Evolutionary conservation across 2,329 filamentous ascomycete species (phyloP).

Genomic region (Didymella pinodella): DNA sequence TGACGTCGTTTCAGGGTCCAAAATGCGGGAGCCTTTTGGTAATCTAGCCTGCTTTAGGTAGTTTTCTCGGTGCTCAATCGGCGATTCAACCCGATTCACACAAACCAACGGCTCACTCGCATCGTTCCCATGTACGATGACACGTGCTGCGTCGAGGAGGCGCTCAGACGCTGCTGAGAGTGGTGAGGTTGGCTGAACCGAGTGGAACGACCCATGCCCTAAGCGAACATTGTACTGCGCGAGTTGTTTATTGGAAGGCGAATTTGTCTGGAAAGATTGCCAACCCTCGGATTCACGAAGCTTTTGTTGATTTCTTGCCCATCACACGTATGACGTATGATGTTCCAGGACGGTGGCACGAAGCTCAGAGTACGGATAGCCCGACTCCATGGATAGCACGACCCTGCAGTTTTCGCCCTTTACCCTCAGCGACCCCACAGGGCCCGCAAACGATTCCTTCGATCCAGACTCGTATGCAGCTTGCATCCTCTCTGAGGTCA

Average conservation of each 20-base stretch:
- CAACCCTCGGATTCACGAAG: no score
- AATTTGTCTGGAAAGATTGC: background rate
- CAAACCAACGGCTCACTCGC: conserved; percentile 8
- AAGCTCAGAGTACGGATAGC: background rate
- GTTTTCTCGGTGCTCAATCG: conserved; percentile 24
- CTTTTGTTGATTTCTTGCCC: background rate
- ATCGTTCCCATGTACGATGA: conserved; percentile 7
- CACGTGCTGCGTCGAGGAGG: conserved; percentile 6
- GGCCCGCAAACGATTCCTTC: conserved; percentile 2
- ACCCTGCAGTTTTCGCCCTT: conserved; percentile 11
- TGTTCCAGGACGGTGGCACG: conserved; percentile 1
- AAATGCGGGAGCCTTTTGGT: conserved; percentile 11
- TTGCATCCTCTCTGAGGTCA: conserved; percentile 10
- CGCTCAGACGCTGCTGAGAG: background rate
- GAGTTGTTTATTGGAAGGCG: background rate
- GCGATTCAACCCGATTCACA: conserved; percentile 24
- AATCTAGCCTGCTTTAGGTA: conserved; percentile 17
- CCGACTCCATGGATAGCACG: conserved; percentile 9
- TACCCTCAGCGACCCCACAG: background rate
- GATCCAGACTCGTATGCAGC: conserved; percentile 3
- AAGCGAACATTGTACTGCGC: background rate
- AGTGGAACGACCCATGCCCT: background rate
- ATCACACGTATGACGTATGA: conserved; percentile 7
- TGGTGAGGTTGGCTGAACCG: background rate
- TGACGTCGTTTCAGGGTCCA: conserved; percentile 39